Evolutionary conservation across 2,329 filamentous ascomycete genomes (phyloP).

Genomic region (Aureobasidium vineae): DNA sequence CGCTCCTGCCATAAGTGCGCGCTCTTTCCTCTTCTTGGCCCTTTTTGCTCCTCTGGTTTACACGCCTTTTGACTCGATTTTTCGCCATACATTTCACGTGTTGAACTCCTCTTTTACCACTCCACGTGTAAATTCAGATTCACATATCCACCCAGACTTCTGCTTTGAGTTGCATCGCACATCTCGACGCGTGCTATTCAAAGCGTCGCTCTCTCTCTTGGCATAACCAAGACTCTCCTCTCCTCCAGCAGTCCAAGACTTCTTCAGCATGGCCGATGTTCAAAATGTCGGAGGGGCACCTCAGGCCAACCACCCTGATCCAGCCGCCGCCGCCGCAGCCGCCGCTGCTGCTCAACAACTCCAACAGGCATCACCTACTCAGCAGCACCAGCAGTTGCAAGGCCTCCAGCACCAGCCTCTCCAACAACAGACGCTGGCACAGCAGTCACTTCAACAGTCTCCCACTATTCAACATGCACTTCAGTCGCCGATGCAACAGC

Average conservation of each 20-base stretch:
- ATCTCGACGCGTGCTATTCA: slow-evolving; percentile 10
- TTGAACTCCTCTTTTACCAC: neutral
- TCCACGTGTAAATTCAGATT: neutral
- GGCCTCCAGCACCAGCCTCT: slow-evolving; percentile 17
- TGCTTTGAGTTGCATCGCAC: neutral
- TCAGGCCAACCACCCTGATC: slow-evolving; percentile 17
- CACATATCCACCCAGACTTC: neutral
- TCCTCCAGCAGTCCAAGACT: no score
- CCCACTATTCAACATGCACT: slow-evolving; percentile 23
- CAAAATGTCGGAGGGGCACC: slow-evolving; percentile 2
- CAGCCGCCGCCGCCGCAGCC: slow-evolving; percentile 16
- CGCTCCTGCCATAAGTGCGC: neutral
- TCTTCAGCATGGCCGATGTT: neutral
- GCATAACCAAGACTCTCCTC: neutral
- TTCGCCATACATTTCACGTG: neutral
- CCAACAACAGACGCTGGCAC: slow-evolving; percentile 15
- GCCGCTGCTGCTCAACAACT: slow-evolving; percentile 24
- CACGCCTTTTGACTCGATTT: neutral
- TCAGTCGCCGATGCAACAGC: slow-evolving; percentile 26
- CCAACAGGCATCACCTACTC: slow-evolving; percentile 13
- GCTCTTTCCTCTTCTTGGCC: neutral
- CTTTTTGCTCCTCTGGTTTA: neutral
- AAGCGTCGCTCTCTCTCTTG: neutral
- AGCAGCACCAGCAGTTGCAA: slow-evolving; percentile 24
- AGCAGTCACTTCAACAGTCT: slow-evolving; percentile 20